Evolutionary conservation across 352 stramenopile species (phyloP), one percentile per base, ranked within the genome.

Genomic region (Globisporangium cederbergense): DNA sequence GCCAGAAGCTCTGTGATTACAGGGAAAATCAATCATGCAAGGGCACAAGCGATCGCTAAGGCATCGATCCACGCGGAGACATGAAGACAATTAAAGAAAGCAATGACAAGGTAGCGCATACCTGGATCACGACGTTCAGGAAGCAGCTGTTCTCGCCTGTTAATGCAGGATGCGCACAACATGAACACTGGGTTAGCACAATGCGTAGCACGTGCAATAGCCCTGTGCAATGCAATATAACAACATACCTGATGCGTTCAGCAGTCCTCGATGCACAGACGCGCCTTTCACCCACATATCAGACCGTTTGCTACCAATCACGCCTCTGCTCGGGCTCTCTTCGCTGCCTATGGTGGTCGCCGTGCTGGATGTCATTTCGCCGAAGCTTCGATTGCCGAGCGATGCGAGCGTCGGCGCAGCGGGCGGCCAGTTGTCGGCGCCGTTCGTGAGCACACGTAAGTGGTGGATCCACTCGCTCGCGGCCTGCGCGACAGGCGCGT

Each of bases 131-230:
- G 4, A 97, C 89, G 61, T 97, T 96, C 66, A 97, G 72, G 62
- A 96, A 97, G 71, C 89, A 97, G 66, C 91, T 96, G 66, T 97
- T 97, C 66, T 97, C 88, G 61, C 89, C 89, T 74, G 69, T 56
- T 1, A 38, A 38, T 73, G 71, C 55, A 6, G 53, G 51, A 54
- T 32, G 13, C 22, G 8, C 45, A 47, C 18, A 20, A 65, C n/a
- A 51, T n/a, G 32, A 3, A 42, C 25, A 38, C 14, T n/a, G 18
- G n/a, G n/a, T 28, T 54, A 14, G 49, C 16, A 13, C 6, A 1
- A 18, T 13, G 5, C 20, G 42, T 16, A 34, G 49, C 32, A 43
- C 36, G 0, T 38, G 22, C 14, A 9, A 20, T 2, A 42, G 32
- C 7, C 16, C 58, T 65, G 10, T 2, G 34, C 18, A 4, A 4